These are phyloP conservation scores for Cadophora gregata DNA, from an alignment of 2,329 filamentous ascomycete species.

Conservation along the genomic window DNA sequence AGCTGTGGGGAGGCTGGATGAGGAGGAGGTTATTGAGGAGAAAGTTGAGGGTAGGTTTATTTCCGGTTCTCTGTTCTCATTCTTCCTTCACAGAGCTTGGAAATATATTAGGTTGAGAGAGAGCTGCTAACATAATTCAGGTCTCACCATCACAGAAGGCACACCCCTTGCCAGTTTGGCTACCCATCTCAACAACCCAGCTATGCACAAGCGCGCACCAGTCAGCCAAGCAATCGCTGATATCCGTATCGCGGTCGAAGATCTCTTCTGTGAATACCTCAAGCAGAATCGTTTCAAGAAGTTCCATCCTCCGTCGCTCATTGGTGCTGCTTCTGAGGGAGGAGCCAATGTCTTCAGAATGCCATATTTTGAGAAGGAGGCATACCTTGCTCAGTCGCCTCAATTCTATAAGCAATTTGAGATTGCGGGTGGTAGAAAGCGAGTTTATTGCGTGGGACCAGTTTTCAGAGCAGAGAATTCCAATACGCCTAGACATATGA, in stretches of 20 bases:
- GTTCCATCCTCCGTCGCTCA: constrained; percentile 89
- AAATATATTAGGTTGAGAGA: neutral
- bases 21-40: constrained; percentile 58
- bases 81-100: neutral
- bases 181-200: constrained; percentile 81
- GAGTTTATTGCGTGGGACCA: constrained; percentile 79
- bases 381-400: constrained; percentile 79
- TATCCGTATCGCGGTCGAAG: constrained; percentile 50
- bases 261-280: constrained; percentile 80
- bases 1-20: constrained; percentile 63
- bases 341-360: constrained; percentile 91
- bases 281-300: constrained; percentile 75
- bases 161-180: constrained; percentile 66
- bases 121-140: constrained; percentile 34
- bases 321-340: constrained; percentile 89
- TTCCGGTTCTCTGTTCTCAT: neutral
- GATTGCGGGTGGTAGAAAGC: constrained; percentile 78
- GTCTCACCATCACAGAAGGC: constrained; percentile 52
- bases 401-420: constrained; percentile 91
- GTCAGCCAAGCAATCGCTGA: constrained; percentile 84
- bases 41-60: constrained; percentile 46
- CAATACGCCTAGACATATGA: constrained; percentile 85
- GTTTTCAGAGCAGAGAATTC: constrained; percentile 88
- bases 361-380: constrained; percentile 86
- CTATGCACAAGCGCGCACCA: constrained; percentile 89